Base-by-base conservation (phyloP, 345 rosid species). In the Viola odorata region DNA sequence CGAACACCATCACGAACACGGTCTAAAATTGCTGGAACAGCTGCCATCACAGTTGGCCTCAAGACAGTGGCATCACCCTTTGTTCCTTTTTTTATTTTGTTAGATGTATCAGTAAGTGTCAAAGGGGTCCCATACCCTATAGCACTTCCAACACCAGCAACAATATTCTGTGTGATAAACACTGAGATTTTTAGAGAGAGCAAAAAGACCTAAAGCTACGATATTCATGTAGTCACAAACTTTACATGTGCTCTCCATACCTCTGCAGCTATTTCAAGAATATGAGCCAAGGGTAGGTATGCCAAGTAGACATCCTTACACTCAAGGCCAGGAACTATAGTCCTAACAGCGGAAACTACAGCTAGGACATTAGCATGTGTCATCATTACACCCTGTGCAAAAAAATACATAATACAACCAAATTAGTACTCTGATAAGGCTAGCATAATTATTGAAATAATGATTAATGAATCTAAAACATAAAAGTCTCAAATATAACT, bases 21-120 rank as follows among this genome's bases (percentile, higher is more conserved):
- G 69, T 95, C 99, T 56, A 95, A 96, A 75, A 95, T 88, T 74
- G 99, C 99, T 57, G 98, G 99, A 66, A 95, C 99, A 75, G 99
- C 88, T 53, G 99, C 81, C 98, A 95, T 85, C 58, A 95, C 63
- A 13, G 99, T 91, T 56, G 99, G 98, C 69, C 75, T 78, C 64
- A 91, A 76, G 37, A 74, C 85, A 10, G 88, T 68, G 59, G 89
- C 98, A 77, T 95, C 99, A 64, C 98, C 99, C 58, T 84, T 79
- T 36, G 99, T 88, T 67, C 98, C 98, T 57, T 45, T 83, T 73
- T 88, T 95, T 50, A 95, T 82, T 82, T 95, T 95, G 87, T 64
- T 95, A 41, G 95, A 85, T 50, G 97, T 87, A 67, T 95, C 97
- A 4, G 99, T 95, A 40, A 95, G 98, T 48, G 99, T 95, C 80